Evolutionary conservation across 805 yeast genomes (phyloP), one percentile per base, ranked within the genome.

Genomic region (Sungouiella blattae): DNA sequence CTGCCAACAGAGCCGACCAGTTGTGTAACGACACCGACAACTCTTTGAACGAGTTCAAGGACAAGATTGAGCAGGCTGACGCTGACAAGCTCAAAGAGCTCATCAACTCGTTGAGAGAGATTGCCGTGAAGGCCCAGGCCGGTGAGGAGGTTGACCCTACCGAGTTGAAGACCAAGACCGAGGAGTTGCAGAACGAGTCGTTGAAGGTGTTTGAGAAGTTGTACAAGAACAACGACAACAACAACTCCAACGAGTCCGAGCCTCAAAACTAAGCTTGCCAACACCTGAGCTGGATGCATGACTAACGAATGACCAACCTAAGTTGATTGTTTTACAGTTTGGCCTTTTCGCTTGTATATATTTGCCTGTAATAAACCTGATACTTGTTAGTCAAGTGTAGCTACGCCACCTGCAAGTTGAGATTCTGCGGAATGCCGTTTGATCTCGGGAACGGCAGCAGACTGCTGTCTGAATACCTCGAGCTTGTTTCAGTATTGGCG

Each of bases 1-100:
- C 71, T 49, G 94, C 94, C 52, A 87, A 83, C 81, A 84, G 82
- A 58, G 86, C 87, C 51, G 89, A 83, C 65, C 78, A 78, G 62
- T 77, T 83, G 63, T 77, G 82, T 64, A 67, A 66, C 52, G 73
- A 69, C 54, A 68, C 73, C 46, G 74, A 68, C 58, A 58, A 58
- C 58, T 68, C 73, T 33, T 65, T 68, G 57, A 68, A 60, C 49
- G 74, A 68, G 55, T 64, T 63, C 59, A 67, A 67, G 61, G 74
- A 68, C 46, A 68, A 68, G 58, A 47, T 68, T 40, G 71, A 67
- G 35, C 51, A 66, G 43, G 68, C 68, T 36, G 72, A 67, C 38
- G 69, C 71, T 39, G 72, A 67, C 52, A 66, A 67, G 60, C 63
- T 68, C 43, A 57, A 56, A 50, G 50, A 43, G 44, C 49, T 43